Conservation (phyloP, 2,329 filamentous ascomycete species). For the Penicillium italicum region DNA sequence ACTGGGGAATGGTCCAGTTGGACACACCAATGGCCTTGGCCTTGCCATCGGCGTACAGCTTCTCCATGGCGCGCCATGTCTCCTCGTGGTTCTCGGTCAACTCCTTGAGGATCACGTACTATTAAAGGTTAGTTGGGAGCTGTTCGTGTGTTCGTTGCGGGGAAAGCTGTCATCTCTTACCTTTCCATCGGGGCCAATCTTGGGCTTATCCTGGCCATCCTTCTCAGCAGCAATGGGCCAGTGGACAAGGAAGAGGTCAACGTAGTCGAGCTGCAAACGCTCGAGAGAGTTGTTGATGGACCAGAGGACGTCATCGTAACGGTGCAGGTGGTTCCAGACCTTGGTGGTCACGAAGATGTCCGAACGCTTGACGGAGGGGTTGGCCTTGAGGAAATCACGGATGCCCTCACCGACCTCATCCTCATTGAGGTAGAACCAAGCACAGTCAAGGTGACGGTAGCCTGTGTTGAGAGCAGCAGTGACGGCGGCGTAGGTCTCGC, state of each 20-base stretch:
- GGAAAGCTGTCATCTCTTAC: slow-evolving; percentile 26
- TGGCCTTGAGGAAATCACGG: slow-evolving; percentile 53
- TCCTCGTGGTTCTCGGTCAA: slow-evolving; percentile 61
- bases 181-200: slow-evolving; percentile 52
- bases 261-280: slow-evolving; percentile 65
- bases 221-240: slow-evolving; percentile 52
- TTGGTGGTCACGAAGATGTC: slow-evolving; percentile 53
- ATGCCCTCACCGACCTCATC: slow-evolving; percentile 52
- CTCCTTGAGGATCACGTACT: slow-evolving; percentile 61
- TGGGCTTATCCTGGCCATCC: slow-evolving; percentile 46
- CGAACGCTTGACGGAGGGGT: slow-evolving; percentile 46
- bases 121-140: slow-evolving; percentile 9
- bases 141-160: background rate
- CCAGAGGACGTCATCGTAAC: slow-evolving; percentile 46
- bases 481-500: slow-evolving; percentile 56
- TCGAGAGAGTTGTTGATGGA: slow-evolving; percentile 59
- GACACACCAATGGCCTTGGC: slow-evolving; percentile 71
- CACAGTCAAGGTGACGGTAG: slow-evolving; percentile 56
- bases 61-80: slow-evolving; percentile 67
- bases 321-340: slow-evolving; percentile 53
- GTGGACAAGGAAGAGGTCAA: slow-evolving; percentile 65
- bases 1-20: slow-evolving; percentile 61
- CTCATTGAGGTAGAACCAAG: slow-evolving; percentile 55
- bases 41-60: slow-evolving; percentile 56
- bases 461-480: slow-evolving; percentile 49